Evolutionary conservation across 2,329 filamentous ascomycete species (phyloP), one percentile per base, ranked within the genome.

Genomic region (Sphaceloma murrayae): DNA sequence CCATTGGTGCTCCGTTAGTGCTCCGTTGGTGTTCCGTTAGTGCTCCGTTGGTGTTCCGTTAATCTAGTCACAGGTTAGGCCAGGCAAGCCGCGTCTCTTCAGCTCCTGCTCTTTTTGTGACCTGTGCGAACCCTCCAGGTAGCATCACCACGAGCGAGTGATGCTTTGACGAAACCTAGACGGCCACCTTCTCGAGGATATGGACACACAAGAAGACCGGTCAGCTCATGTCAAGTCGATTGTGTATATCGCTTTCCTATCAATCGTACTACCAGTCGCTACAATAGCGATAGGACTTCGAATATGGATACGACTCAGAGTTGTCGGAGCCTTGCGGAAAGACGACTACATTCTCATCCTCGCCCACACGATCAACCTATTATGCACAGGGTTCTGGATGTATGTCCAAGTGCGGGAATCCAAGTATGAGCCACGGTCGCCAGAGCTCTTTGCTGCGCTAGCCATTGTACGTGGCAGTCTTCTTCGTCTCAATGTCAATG

Each of bases 301-400:
- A 14, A 34, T 26, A 13, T 32, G 27, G 27, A 26, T 43, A 13
- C 40, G 40, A 11, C 14, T 43, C 16, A 43, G 27, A 19, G 4
- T 32, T 3, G 13, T 29, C n/a, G 33, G 17, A 3, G 4, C 5
- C 4, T 26, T 43, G 8, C 16, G 27, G n/a, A 32, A 3, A 5
- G 40, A 43, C 19, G 40, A 43, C 40, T 32, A 24, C 16, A 34
- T 33, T 9, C 40, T 43, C 5, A 9, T 43, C 9, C 10, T 21
- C 6, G 32, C 40, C n/a, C 40, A 43, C 16, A 11, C 33, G 21
- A 18, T 43, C 27, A 43, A 43, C 14, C 27, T 43, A 8, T 11
- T 11, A 16, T 32, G 27, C 18, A 22, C 27, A 2, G 30, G 9
- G 14, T 43, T 32, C 40, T 43, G 40, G 40, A 9, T 43, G 27